Percentiles rank a stretch among this genome's conserved stretches.
phyloP scores from a whole-genome alignment of 352 stramenopile species.

The Nothophytophthora sp. region DNA sequence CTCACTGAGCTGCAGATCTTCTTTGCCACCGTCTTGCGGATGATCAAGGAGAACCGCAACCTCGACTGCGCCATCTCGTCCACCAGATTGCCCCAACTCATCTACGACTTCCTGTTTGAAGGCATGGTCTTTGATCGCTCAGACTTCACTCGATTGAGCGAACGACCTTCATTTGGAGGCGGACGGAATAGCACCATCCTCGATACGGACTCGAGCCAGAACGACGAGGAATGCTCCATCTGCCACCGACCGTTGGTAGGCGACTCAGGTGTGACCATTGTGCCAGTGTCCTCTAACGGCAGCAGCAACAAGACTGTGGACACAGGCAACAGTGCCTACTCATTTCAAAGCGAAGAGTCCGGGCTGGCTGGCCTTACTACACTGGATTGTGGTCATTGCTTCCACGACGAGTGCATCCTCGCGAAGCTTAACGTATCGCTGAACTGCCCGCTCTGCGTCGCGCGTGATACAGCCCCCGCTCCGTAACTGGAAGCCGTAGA shows the following conservation, averaged over 20 bases:
- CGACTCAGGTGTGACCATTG: slow-evolving; percentile 38
- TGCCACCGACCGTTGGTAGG: slow-evolving; percentile 46
- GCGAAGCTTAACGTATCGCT: slow-evolving; percentile 78
- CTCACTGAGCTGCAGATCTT: slow-evolving; percentile 70
- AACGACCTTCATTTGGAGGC: slow-evolving; percentile 38
- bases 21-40: slow-evolving; percentile 59
- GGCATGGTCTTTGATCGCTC: slow-evolving; percentile 79
- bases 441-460: slow-evolving; percentile 59
- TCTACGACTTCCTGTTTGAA: slow-evolving; percentile 84
- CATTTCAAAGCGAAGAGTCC: slow-evolving; percentile 30
- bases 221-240: slow-evolving; percentile 60
- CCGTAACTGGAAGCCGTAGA: no score
- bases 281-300: slow-evolving; percentile 23
- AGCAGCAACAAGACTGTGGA: slow-evolving; percentile 18
- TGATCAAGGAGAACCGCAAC: slow-evolving; percentile 64
- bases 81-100: slow-evolving; percentile 57
- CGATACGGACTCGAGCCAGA: slow-evolving; percentile 29
- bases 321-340: slow-evolving; percentile 12
- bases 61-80: slow-evolving; percentile 62
- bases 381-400: slow-evolving; percentile 79
- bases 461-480: slow-evolving; percentile 4
- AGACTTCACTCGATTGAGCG: slow-evolving; percentile 67
- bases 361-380: slow-evolving; percentile 63
- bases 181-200: slow-evolving; percentile 31
- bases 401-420: slow-evolving; percentile 88